Percentiles rank a stretch among this genome's conserved stretches.
Evolutionary conservation across 495 filamentous ascomycete species (phyloP).

Genomic region (Stereocaulon alpinum): DNA sequence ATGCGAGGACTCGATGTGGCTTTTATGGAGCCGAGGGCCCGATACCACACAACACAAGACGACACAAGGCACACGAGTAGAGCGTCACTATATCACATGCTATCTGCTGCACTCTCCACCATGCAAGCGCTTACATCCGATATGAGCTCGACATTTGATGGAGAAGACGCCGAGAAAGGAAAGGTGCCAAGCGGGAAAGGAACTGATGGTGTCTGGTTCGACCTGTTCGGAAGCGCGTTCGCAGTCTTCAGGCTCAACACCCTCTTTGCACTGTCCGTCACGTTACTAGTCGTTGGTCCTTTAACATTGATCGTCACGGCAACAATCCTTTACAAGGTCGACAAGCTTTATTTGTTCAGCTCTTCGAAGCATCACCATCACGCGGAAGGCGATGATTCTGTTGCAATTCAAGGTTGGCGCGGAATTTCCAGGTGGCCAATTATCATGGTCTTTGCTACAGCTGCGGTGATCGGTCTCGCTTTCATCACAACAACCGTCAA

Average conservation of each 20-base stretch:
- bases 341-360: conserved; percentile 79
- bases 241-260: conserved; percentile 69
- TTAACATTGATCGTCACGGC: conserved; percentile 57
- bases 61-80: conserved; percentile 65
- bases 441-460: conserved; percentile 57
- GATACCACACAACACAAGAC: conserved; percentile 90
- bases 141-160: conserved; percentile 57
- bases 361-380: conserved; percentile 46
- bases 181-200: conserved; percentile 59
- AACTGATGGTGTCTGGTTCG: conserved; percentile 80
- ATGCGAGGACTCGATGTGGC: conserved; percentile 86
- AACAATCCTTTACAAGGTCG: conserved; percentile 51
- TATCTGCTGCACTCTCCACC: conserved; percentile 67
- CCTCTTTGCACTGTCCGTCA: conserved; percentile 78
- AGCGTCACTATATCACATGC: conserved; percentile 87
- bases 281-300: conserved; percentile 67
- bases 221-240: conserved; percentile 74
- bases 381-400: conserved; percentile 45
- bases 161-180: conserved; percentile 42
- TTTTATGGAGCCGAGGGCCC: conserved; percentile 73
- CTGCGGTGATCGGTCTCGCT: conserved; percentile 58
- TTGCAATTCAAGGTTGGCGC: conserved; percentile 62
- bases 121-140: conserved; percentile 60
- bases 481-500: conserved; percentile 75
- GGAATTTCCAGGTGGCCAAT: conserved; percentile 81